Conservation (phyloP, 2,329 filamentous ascomycete species). For the Cladosporium sp. region DNA sequence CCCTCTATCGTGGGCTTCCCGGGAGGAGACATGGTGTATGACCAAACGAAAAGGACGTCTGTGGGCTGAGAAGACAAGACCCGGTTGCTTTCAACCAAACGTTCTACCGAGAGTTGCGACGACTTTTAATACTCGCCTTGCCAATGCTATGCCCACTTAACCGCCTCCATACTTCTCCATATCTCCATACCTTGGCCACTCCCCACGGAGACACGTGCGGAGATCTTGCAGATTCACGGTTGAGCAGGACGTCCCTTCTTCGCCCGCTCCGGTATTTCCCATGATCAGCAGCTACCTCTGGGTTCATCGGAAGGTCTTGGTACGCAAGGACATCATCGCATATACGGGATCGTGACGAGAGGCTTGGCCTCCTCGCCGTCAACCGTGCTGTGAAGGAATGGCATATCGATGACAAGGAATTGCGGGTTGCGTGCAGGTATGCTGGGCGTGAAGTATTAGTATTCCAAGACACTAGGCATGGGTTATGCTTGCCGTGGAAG, state of each 20-base stretch:
- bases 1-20: not conserved
- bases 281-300: not conserved
- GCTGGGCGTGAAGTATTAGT: slow-evolving; percentile 2
- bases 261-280: not conserved
- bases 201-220: not conserved
- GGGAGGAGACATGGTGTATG: not conserved
- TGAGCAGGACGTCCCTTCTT: not conserved
- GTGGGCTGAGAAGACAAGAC: not conserved
- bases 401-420: not conserved
- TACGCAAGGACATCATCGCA: not conserved
- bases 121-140: not conserved
- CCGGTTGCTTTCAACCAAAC: not conserved
- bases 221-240: not conserved
- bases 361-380: not conserved
- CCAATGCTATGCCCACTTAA: not conserved
- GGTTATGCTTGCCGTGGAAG: not conserved
- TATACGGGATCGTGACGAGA: not conserved
- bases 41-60: not conserved
- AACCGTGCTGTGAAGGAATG: not conserved
- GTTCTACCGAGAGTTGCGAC: not conserved
- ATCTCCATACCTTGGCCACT: slow-evolving; percentile 1
- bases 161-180: slow-evolving; percentile 4
- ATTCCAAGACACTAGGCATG: slow-evolving; percentile 8
- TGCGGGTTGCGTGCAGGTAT: not conserved
- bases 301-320: too few relatives aligned